Percentiles rank a stretch among this genome's conserved stretches.
Conservation (phyloP, 495 filamentous ascomycete species). For the Penicillium longicatenatum region DNA sequence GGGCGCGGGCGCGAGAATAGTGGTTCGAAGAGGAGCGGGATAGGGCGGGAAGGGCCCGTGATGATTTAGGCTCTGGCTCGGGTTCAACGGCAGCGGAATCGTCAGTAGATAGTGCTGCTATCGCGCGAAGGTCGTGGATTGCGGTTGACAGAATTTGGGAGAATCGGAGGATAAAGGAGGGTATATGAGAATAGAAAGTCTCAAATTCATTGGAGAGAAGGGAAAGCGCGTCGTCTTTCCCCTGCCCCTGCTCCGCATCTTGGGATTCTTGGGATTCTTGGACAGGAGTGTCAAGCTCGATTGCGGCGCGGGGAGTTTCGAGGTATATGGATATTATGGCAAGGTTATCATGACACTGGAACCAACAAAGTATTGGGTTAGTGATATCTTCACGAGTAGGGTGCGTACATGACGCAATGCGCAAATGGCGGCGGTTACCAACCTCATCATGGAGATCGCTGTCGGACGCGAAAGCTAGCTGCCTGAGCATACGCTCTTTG, state of each 20-base stretch:
- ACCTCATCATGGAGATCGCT: conserved; percentile 39
- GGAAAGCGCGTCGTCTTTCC: conserved; percentile 26
- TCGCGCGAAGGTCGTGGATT: conserved; percentile 30
- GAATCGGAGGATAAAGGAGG: conserved; percentile 28
- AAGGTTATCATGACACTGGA: conserved; percentile 38
- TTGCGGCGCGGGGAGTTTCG: conserved; percentile 30
- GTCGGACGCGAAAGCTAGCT: conserved; percentile 37
- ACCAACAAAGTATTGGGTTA: background rate
- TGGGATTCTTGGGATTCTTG: conserved; percentile 18
- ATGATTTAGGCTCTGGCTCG: conserved; percentile 1
- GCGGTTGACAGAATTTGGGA: conserved; percentile 29
- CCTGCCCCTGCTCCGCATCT: background rate
- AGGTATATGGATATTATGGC: conserved; percentile 43
- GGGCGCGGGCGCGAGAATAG: conserved; percentile 27
- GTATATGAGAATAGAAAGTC: conserved; percentile 39
- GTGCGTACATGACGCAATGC: background rate
- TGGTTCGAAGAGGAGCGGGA: conserved; percentile 17
- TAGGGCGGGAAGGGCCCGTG: conserved; percentile 5
- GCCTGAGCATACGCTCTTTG: conserved; percentile 35
- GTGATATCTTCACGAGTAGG: background rate
- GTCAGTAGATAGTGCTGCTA: conserved; percentile 27
- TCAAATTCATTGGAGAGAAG: conserved; percentile 42
- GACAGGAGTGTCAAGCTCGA: conserved; percentile 23
- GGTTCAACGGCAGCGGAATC: background rate
- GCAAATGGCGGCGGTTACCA: conserved; percentile 3